Conservation (phyloP, 495 filamentous ascomycete genomes). For the Daldinia loculata region DNA sequence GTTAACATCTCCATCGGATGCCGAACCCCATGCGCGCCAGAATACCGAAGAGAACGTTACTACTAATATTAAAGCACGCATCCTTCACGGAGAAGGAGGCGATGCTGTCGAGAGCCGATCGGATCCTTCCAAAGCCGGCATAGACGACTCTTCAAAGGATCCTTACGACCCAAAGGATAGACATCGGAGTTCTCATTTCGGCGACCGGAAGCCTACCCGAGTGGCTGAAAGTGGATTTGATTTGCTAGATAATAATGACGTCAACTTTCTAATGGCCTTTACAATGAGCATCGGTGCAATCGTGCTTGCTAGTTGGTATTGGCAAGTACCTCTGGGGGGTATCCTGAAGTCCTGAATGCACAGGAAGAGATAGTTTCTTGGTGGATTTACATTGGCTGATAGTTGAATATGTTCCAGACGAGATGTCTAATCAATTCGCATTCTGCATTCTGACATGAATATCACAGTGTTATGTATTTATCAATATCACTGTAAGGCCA, state of each 20-base stretch:
- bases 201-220: slow-evolving; percentile 69
- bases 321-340: slow-evolving; percentile 55
- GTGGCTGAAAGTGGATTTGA: slow-evolving; percentile 77
- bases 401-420: neutral
- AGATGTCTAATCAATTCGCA: neutral
- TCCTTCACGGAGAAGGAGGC: slow-evolving; percentile 47
- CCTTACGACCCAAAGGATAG: slow-evolving; percentile 55
- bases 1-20: slow-evolving; percentile 51
- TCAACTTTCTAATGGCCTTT: slow-evolving; percentile 89
- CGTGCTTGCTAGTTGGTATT: slow-evolving; percentile 64
- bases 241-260: slow-evolving; percentile 89
- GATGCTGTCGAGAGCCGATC: slow-evolving; percentile 49
- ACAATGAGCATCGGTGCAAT: slow-evolving; percentile 84
- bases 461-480: neutral
- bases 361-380: neutral
- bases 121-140: slow-evolving; percentile 29
- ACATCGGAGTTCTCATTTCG: slow-evolving; percentile 58
- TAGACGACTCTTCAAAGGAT: slow-evolving; percentile 39
- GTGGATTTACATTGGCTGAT: neutral
- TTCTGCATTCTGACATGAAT: neutral
- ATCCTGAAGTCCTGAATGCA: slow-evolving; percentile 43
- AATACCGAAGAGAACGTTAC: slow-evolving; percentile 35
- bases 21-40: slow-evolving; percentile 28
- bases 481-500: neutral
- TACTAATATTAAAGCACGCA: slow-evolving; percentile 49